Conservation (phyloP, 2,329 filamentous ascomycete genomes). For the Xylaria sp. region DNA sequence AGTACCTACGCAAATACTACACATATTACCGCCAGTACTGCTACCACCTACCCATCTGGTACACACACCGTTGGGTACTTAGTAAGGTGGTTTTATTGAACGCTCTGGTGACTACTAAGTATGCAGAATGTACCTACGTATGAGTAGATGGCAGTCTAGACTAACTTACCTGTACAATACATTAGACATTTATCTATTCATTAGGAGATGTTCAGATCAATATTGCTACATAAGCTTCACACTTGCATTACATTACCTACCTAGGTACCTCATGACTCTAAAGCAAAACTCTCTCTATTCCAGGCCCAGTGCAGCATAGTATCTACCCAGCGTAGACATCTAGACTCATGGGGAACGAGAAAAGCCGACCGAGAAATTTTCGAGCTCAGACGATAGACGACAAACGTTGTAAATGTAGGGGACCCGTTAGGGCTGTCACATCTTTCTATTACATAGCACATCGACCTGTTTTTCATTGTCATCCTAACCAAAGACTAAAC, state of each 20-base stretch:
- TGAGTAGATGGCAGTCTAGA: not conserved
- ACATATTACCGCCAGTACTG: too few relatives aligned
- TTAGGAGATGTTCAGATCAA: too few relatives aligned
- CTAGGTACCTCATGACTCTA: not conserved
- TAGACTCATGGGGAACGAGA: too few relatives aligned
- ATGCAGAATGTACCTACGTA: not conserved
- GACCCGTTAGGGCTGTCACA: not conserved
- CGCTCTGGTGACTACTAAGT: not conserved
- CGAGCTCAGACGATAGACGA: slow-evolving; percentile 1
- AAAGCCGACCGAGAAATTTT: not conserved
- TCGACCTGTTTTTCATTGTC: slow-evolving; percentile 1
- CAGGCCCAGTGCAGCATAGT: not conserved
- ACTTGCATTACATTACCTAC: not conserved
- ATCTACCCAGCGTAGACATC: too few relatives aligned
- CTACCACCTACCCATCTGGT: slow-evolving; percentile 29
- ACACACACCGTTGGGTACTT: slow-evolving; percentile 6
- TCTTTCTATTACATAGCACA: not conserved
- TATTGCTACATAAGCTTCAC: not conserved
- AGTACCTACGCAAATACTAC: slow-evolving; percentile 20
- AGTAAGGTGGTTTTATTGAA: slow-evolving; percentile 9
- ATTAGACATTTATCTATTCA: not conserved
- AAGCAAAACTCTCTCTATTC: not conserved
- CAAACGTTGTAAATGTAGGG: not conserved
- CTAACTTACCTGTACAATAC: not conserved
- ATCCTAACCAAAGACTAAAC: not conserved